phyloP scores from a whole-genome alignment of 2,329 filamentous ascomycete species.

The Myriosclerotinia duriaeana region DNA sequence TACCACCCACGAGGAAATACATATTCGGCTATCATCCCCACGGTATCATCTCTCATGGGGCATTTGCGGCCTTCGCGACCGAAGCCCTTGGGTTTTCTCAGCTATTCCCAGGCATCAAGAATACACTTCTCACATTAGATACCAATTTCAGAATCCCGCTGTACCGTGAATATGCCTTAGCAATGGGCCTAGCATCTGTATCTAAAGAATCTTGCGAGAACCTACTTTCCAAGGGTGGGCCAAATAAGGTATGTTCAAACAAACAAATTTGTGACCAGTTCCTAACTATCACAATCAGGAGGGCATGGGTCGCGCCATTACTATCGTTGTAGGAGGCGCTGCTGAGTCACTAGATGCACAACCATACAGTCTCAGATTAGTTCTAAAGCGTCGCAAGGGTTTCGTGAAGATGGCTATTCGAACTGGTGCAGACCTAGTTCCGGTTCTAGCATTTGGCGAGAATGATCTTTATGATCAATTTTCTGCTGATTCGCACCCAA shows the following conservation, averaged over 20 bases:
- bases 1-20: slow-evolving; percentile 83
- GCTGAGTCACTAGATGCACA: slow-evolving; percentile 87
- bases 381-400: slow-evolving; percentile 81
- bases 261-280: not conserved
- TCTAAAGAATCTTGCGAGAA: slow-evolving; percentile 92
- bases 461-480: slow-evolving; percentile 95
- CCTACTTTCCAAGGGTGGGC: slow-evolving; percentile 74
- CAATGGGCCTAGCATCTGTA: slow-evolving; percentile 83
- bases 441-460: slow-evolving; percentile 89
- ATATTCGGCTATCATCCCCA: slow-evolving; percentile 97
- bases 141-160: slow-evolving; percentile 92
- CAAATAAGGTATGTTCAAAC: slow-evolving; percentile 50
- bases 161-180: slow-evolving; percentile 90
- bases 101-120: slow-evolving; percentile 92
- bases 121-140: slow-evolving; percentile 90
- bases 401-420: slow-evolving; percentile 92
- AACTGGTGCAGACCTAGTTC: slow-evolving; percentile 90
- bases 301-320: slow-evolving; percentile 93
- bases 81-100: slow-evolving; percentile 84
- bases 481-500: slow-evolving; percentile 71
- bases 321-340: slow-evolving; percentile 91
- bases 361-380: slow-evolving; percentile 72
- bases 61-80: slow-evolving; percentile 86
- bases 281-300: slow-evolving; percentile 46
- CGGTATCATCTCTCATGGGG: slow-evolving; percentile 96